Conservation (phyloP, 495 filamentous ascomycete species). For the Aspergillus carlsbadensis region DNA sequence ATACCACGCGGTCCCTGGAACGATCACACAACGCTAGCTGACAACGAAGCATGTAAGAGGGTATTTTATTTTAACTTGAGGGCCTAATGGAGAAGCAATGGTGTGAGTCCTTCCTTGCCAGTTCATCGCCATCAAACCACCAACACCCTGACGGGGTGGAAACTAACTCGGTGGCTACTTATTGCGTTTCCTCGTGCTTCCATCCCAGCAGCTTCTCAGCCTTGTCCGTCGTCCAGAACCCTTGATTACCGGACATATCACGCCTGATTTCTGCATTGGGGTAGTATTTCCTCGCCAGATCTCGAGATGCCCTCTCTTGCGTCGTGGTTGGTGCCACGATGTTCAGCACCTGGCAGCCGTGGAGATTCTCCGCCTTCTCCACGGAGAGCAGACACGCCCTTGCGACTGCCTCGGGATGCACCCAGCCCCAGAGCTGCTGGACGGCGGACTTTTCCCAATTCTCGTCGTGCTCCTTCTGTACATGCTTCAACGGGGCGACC, state of each 20-base stretch:
- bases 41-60: too few relatives aligned
- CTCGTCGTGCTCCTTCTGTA: slow-evolving; percentile 15
- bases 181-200: slow-evolving; percentile 12
- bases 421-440: slow-evolving; percentile 21
- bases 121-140: too few relatives aligned
- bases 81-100: too few relatives aligned
- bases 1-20: too few relatives aligned
- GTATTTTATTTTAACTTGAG: too few relatives aligned
- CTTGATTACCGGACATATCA: slow-evolving; percentile 1
- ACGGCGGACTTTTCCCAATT: slow-evolving; percentile 19
- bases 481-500: slow-evolving; percentile 15
- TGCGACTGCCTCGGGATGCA: slow-evolving; percentile 16
- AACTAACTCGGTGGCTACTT: too few relatives aligned
- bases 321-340: slow-evolving; percentile 13
- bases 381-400: slow-evolving; percentile 20
- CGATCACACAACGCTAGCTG: too few relatives aligned
- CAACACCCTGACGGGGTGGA: too few relatives aligned
- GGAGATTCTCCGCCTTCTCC: slow-evolving; percentile 9
- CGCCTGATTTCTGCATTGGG: slow-evolving; percentile 6
- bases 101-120: too few relatives aligned
- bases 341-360: slow-evolving; percentile 11
- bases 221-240: slow-evolving; percentile 10
- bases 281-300: slow-evolving; percentile 12
- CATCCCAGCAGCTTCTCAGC: slow-evolving; percentile 7
- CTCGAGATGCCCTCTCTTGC: slow-evolving; percentile 8